Base-by-base conservation (phyloP, 306 rosid genomes). In the Phaseolus lunatus region DNA sequence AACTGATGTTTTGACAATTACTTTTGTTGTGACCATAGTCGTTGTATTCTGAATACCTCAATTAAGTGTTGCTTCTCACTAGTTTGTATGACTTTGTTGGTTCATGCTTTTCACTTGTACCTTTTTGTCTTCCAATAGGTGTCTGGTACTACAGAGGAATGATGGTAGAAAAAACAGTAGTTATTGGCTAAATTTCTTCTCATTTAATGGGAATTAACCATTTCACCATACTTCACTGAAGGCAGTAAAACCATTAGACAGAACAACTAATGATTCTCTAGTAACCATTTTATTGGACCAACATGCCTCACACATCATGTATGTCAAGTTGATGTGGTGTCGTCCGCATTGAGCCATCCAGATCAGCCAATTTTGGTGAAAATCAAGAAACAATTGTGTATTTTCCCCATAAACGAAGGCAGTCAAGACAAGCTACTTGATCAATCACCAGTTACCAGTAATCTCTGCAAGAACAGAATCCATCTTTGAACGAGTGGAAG, bases 401-500 rank as follows among this genome's bases (percentile, higher is more conserved):
- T 41, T 43, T 64, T 43, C 31, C 31, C n/a, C 14, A 29, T 19
- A 69, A 79, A 80, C 63, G 16, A 76, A 39, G 58, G 70, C 33
- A 76, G 52, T 19, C 48, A 35, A 41, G 52, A 24, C 75, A 48
- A 72, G 31, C 54, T 12, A 76, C 61, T 41, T 61, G 24, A 79
- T 15, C 62, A 48, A 66, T 72, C 61, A 39, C 61, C 67, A 45
- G 50, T 87, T 83, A 91, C 97, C 97, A 93, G 81, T 86, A 91
- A 67, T 93, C 97, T 84, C 75, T 80, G 77, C 98, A 89, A 57
- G 98, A 93, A 78, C 98, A 91, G 52, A 81, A 65, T 52, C 96
- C 97, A 64, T 80, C 81, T 81, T 35, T 74, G 82, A 93, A 91
- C 8, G 84, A 88, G 82, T 93, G 98, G 88, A 91, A 91, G 75